Conservation (phyloP, 1,284 basidiomycete genomes). For the Porodaedalea pini region DNA sequence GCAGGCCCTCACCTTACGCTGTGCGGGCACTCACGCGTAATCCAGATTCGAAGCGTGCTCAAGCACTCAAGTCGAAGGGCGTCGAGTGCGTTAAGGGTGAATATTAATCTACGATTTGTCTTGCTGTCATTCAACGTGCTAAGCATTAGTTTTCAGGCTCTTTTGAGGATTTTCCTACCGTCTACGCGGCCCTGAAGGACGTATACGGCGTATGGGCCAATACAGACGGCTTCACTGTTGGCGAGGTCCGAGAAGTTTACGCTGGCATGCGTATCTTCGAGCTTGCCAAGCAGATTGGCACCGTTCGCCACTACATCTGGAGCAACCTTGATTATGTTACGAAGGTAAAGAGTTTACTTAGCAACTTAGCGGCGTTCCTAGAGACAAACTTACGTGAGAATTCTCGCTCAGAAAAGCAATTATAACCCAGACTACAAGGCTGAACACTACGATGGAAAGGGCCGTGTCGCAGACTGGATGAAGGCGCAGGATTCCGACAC, state of each 20-base stretch:
- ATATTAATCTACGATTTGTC: conserved; percentile 13
- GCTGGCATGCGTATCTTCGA: conserved; percentile 46
- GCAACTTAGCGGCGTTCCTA: too few species aligned
- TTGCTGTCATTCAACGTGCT: conserved; percentile 17
- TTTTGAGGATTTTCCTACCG: conserved; percentile 34
- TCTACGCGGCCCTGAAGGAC: conserved; percentile 37
- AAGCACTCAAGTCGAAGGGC: conserved; percentile 37
- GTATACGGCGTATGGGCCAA: conserved; percentile 46
- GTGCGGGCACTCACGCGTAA: conserved; percentile 48
- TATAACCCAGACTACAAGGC: conserved; percentile 30
- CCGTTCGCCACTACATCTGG: conserved; percentile 45
- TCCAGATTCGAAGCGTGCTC: conserved; percentile 34
- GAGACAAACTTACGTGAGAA: too few species aligned
- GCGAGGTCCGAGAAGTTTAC: conserved; percentile 42
- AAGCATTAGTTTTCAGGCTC: conserved; percentile 28
- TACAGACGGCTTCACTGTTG: conserved; percentile 45
- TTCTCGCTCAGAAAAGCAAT: conserved; percentile 22
- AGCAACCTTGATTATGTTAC: conserved; percentile 43
- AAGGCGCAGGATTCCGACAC: conserved; percentile 38
- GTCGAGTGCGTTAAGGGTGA: conserved; percentile 44
- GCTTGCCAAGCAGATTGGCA: conserved; percentile 37
- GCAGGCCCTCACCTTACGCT: conserved; percentile 42
- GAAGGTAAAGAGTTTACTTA: conserved; percentile 34
- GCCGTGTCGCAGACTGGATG: conserved; percentile 42
- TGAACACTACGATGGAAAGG: conserved; percentile 45